Evolutionary conservation across 495 filamentous ascomycete species (phyloP).

Genomic region (Bryoglossum gracile): DNA sequence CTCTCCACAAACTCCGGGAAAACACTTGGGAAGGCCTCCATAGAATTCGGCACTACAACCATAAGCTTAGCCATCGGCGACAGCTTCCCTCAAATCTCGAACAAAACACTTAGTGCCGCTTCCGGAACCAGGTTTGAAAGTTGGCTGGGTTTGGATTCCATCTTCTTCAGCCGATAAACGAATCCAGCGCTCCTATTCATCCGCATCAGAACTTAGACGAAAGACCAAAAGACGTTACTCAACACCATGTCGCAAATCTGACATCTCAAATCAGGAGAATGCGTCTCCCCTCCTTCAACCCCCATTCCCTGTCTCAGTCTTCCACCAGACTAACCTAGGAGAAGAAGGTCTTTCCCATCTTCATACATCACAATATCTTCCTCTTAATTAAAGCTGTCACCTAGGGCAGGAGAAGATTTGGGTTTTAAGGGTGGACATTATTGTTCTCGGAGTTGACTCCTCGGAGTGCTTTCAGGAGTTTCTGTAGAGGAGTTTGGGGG

Average conservation of each 20-base stretch:
- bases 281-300: neutral
- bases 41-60: neutral
- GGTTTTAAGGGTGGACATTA: neutral
- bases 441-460: too few species aligned
- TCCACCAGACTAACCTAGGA: neutral
- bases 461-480: neutral
- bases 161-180: too few species aligned
- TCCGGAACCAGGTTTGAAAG: too few species aligned
- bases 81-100: neutral
- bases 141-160: too few species aligned
- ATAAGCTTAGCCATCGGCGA: neutral
- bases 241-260: neutral
- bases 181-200: too few species aligned
- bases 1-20: neutral
- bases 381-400: neutral
- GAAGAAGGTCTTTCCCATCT: neutral
- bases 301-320: neutral
- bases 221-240: neutral
- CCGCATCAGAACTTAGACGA: neutral
- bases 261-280: neutral
- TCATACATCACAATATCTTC: neutral
- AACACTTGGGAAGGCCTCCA: neutral
- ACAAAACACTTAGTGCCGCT: neutral
- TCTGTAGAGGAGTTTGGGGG: neutral
- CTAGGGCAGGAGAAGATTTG: neutral